phyloP scores from a whole-genome alignment of 257 asterid species.

The Solanum okadae region DNA sequence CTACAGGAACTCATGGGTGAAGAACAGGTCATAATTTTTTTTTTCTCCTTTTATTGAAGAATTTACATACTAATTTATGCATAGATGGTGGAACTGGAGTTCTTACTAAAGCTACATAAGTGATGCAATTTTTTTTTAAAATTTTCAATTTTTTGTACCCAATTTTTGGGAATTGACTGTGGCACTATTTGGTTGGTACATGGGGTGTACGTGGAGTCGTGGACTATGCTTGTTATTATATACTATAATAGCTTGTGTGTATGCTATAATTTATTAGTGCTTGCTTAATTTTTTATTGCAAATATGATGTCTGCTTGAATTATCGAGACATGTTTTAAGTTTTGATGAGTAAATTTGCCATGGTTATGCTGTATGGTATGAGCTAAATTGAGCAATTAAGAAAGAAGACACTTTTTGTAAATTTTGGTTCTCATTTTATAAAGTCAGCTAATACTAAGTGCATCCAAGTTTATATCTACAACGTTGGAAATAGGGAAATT shows the following conservation, averaged over 20 bases:
- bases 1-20: constrained; percentile 80
- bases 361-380: not conserved
- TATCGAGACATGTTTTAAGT: not conserved
- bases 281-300: not conserved
- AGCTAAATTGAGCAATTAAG: not conserved
- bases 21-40: constrained; percentile 55
- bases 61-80: not conserved
- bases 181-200: not conserved
- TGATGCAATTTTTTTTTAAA: accelerated
- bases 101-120: not conserved
- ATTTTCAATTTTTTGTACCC: no score
- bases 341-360: not conserved
- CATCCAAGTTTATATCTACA: not conserved
- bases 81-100: not conserved
- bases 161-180: not conserved
- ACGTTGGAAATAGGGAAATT: not conserved
- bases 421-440: not conserved
- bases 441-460: not conserved
- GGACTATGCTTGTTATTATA: not conserved
- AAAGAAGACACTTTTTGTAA: not conserved
- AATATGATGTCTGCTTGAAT: not conserved
- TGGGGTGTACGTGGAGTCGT: not conserved
- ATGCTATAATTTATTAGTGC: not conserved
- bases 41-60: not conserved
- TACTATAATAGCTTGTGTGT: not conserved